phyloP scores from a whole-genome alignment of 2,329 filamentous ascomycete genomes.

The Ceratocystis variospora region DNA sequence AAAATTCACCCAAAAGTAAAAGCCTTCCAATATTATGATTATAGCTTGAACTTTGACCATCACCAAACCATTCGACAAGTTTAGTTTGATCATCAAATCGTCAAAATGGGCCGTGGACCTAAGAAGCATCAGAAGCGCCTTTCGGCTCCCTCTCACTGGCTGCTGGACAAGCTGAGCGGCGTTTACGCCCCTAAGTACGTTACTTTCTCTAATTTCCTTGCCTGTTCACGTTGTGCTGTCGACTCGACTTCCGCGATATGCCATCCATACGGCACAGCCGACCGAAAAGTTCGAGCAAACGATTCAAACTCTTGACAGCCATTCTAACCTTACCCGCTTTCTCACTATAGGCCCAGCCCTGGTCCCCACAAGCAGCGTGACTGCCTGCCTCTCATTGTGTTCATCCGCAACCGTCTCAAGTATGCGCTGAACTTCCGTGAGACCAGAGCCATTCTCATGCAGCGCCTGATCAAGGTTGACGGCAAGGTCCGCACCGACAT shows the following conservation, averaged over 20 bases:
- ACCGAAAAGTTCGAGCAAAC: too few relatives aligned
- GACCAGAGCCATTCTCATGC: conserved; percentile 96
- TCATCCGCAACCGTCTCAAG: conserved; percentile 94
- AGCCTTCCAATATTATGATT: neutral
- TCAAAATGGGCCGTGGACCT: conserved; percentile 54
- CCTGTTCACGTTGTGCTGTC: neutral
- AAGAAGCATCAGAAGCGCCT: conserved; percentile 99
- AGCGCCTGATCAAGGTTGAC: conserved; percentile 99
- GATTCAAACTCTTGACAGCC: too few relatives aligned
- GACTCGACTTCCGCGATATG: neutral
- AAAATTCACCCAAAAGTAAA: neutral
- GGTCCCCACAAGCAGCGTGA: conserved; percentile 99
- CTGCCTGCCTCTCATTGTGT: conserved; percentile 97
- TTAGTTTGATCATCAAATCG: conserved; percentile 24
- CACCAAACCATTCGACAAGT: conserved; percentile 19
- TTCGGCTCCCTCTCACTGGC: conserved; percentile 97
- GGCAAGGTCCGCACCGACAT: conserved; percentile 98
- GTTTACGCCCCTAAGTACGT: conserved; percentile 50
- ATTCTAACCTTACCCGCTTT: conserved; percentile 11
- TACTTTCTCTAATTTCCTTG: neutral
- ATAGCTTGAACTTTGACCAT: neutral
- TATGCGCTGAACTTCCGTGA: conserved; percentile 98
- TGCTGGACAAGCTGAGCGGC: conserved; percentile 98
- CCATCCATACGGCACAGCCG: too few relatives aligned
- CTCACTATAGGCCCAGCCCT: conserved; percentile 40